phyloP scores from a whole-genome alignment of 2,329 filamentous ascomycete genomes.

The Proliferodiscus dingleyae region DNA sequence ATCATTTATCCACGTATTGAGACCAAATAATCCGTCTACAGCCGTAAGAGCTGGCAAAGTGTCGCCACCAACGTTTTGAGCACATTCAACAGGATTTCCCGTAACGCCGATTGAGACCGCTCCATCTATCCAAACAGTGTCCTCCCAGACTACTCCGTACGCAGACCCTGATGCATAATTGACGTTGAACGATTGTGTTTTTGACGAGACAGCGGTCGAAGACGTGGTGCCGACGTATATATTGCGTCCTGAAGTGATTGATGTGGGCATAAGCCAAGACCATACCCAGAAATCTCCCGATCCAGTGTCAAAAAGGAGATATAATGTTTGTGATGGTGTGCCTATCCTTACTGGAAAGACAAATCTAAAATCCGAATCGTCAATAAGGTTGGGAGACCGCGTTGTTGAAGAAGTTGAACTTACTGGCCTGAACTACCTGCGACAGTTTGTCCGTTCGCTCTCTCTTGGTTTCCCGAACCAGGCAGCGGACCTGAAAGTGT shows the following conservation, averaged over 20 bases:
- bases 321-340: slow-evolving; percentile 19
- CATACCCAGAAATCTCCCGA: slow-evolving; percentile 27
- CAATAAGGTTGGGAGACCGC: neutral
- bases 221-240: slow-evolving; percentile 14
- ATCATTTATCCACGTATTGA: slow-evolving; percentile 33
- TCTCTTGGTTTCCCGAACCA: neutral
- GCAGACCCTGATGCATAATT: slow-evolving; percentile 9
- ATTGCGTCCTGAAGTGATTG: slow-evolving; percentile 5
- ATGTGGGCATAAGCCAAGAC: slow-evolving; percentile 17
- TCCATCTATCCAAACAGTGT: slow-evolving; percentile 15
- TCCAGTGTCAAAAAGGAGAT: slow-evolving; percentile 24
- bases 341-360: slow-evolving; percentile 19
- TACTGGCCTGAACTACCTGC: slow-evolving; percentile 14
- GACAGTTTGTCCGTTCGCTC: slow-evolving; percentile 15
- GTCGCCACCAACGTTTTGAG: slow-evolving; percentile 12
- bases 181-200: slow-evolving; percentile 16
- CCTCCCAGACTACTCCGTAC: slow-evolving; percentile 17
- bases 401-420: slow-evolving; percentile 4
- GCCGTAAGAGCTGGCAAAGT: slow-evolving; percentile 14
- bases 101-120: slow-evolving; percentile 4
- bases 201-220: slow-evolving; percentile 4
- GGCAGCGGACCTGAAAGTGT: no score
- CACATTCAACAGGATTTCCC: slow-evolving; percentile 16
- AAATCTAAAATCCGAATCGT: slow-evolving; percentile 11
- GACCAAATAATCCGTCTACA: slow-evolving; percentile 32